Evolutionary conservation across 2,329 filamentous ascomycete species (phyloP).

Genomic region (Fusarium miscanthi): DNA sequence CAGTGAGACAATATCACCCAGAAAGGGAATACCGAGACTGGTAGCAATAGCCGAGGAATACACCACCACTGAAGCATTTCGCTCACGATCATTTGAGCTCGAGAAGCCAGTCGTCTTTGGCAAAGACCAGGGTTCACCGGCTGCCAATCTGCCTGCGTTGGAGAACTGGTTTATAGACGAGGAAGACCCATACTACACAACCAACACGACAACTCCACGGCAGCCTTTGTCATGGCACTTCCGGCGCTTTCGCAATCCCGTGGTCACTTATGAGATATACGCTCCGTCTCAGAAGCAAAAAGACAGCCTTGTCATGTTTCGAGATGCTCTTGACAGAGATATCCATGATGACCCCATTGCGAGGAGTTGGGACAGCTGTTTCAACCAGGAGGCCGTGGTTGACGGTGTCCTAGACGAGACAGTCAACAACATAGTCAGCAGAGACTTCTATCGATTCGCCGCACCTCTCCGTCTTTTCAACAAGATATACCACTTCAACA

Average conservation of each 20-base stretch:
- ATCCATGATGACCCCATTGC: conserved; percentile 47
- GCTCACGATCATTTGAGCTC: conserved; percentile 61
- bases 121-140: conserved; percentile 54
- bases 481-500: conserved; percentile 64
- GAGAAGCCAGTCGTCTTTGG: conserved; percentile 63
- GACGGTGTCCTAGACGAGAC: neutral
- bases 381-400: conserved; percentile 14
- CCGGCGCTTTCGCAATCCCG: conserved; percentile 44
- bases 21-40: conserved; percentile 2
- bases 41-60: neutral
- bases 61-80: conserved; percentile 60
- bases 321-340: conserved; percentile 43
- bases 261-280: conserved; percentile 56
- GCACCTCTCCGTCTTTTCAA: conserved; percentile 74
- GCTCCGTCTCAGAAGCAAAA: conserved; percentile 31
- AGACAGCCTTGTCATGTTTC: conserved; percentile 42
- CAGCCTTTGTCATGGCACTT: conserved; percentile 46
- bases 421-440: conserved; percentile 25
- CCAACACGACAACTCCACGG: neutral
- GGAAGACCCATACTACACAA: neutral
- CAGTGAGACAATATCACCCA: neutral
- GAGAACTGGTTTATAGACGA: conserved; percentile 67
- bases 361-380: conserved; percentile 46
- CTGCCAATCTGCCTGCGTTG: conserved; percentile 60
- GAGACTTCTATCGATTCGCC: conserved; percentile 65